Evolutionary conservation across 371 early-diverging fungal genomes (phyloP).

Genomic region (Haplosporangium sp.): DNA sequence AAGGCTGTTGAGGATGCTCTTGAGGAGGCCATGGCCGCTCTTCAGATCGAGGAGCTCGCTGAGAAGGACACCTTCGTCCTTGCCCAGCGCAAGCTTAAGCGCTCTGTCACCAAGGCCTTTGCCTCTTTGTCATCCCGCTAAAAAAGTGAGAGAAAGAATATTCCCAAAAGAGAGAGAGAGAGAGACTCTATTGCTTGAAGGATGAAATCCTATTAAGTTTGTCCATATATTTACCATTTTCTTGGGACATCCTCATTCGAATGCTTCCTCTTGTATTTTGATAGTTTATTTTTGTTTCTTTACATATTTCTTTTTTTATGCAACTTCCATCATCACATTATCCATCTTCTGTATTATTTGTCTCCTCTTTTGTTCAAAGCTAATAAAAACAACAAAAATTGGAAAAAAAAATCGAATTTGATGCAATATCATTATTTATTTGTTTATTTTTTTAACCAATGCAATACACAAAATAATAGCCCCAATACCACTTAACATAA

Average conservation of each 20-base stretch:
- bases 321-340: neutral
- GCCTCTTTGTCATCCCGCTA: neutral
- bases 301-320: neutral
- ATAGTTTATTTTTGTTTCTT: neutral
- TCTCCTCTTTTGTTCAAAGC: neutral
- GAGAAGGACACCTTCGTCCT: constrained; percentile 70
- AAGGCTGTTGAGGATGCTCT: constrained; percentile 90
- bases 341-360: constrained; percentile 5
- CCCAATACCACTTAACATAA: neutral
- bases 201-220: neutral
- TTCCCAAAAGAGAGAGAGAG: neutral
- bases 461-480: neutral
- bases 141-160: neutral
- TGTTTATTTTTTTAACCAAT: neutral
- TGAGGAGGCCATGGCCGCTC: constrained; percentile 74
- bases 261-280: neutral
- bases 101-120: neutral
- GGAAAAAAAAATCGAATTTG: neutral
- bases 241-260: neutral
- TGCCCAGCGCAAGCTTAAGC: constrained; percentile 4
- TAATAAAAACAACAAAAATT: constrained; percentile 5
- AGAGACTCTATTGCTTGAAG: neutral
- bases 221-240: neutral
- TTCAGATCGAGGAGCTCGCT: constrained; percentile 78
- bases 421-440: neutral